Evolutionary conservation across 2,329 filamentous ascomycete species (phyloP).

Genomic region (Fusarium musae): DNA sequence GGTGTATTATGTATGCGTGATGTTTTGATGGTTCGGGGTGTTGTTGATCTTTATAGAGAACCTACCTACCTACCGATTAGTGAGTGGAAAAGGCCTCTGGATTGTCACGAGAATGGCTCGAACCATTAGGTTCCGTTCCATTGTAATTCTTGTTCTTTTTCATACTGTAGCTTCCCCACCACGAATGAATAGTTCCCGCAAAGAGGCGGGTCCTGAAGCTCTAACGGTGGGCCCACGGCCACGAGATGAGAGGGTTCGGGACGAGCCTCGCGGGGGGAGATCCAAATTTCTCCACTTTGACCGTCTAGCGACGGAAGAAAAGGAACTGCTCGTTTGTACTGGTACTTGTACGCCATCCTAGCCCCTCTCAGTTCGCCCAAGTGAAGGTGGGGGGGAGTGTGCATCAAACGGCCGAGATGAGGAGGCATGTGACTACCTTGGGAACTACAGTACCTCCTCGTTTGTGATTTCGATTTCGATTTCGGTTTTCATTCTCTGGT

Average conservation of each 20-base stretch:
- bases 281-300: constrained; percentile 4
- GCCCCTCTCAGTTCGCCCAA: constrained; percentile 17
- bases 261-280: constrained; percentile 34
- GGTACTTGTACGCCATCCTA: constrained; percentile 25
- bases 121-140: too few species aligned
- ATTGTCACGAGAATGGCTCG: background rate
- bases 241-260: constrained; percentile 31
- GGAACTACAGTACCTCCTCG: background rate
- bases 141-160: background rate
- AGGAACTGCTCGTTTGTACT: constrained; percentile 10
- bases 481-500: background rate
- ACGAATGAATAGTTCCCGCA: constrained; percentile 20
- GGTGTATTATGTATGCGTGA: background rate
- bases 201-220: constrained; percentile 9
- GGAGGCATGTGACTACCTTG: constrained; percentile 28
- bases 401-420: constrained; percentile 19
- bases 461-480: constrained; percentile 16
- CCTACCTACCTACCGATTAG: background rate
- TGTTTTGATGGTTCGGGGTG: background rate
- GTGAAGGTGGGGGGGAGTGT: constrained; percentile 31
- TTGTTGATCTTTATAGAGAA: background rate
- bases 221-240: background rate
- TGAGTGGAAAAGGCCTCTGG: background rate
- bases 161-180: constrained; percentile 30
- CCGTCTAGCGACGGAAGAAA: constrained; percentile 1